phyloP scores from a whole-genome alignment of 371 early-diverging fungal species.

The Syncephalis plumigaleata region DNA sequence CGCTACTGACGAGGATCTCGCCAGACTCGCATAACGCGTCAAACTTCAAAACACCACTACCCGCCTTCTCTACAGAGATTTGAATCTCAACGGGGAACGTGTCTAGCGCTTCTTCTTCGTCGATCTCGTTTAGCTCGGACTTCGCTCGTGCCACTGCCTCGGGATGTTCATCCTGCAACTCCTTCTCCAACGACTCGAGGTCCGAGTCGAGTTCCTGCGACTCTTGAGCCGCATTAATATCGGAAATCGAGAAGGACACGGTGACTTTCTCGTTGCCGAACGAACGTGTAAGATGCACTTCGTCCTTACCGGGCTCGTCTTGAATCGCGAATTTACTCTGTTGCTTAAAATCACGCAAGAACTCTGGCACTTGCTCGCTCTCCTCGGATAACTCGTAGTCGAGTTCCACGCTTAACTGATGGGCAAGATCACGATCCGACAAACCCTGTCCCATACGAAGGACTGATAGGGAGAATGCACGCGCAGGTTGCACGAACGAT shows the following conservation, averaged over 20 bases:
- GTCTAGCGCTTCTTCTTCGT: constrained; percentile 35
- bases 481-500: background rate
- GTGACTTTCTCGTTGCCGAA: constrained; percentile 88
- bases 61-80: constrained; percentile 59
- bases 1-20: constrained; percentile 66
- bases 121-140: constrained; percentile 12
- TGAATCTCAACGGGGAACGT: constrained; percentile 59
- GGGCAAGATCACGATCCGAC: constrained; percentile 49
- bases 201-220: constrained; percentile 30
- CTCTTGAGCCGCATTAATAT: constrained; percentile 47
- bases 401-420: constrained; percentile 59
- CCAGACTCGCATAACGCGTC: constrained; percentile 70
- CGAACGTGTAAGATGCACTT: constrained; percentile 59
- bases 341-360: constrained; percentile 57
- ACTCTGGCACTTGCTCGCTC: constrained; percentile 32
- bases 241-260: constrained; percentile 69
- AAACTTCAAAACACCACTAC: constrained; percentile 57
- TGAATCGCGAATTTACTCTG: constrained; percentile 68
- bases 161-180: constrained; percentile 7
- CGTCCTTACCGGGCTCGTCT: constrained; percentile 61
- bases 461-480: background rate
- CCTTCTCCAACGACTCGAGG: constrained; percentile 18
- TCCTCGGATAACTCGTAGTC: constrained; percentile 61
- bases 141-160: constrained; percentile 7
- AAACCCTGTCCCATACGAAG: constrained; percentile 10